Base-by-base conservation (phyloP, 169 alveolate genomes). In the Eimeria tenella region DNA sequence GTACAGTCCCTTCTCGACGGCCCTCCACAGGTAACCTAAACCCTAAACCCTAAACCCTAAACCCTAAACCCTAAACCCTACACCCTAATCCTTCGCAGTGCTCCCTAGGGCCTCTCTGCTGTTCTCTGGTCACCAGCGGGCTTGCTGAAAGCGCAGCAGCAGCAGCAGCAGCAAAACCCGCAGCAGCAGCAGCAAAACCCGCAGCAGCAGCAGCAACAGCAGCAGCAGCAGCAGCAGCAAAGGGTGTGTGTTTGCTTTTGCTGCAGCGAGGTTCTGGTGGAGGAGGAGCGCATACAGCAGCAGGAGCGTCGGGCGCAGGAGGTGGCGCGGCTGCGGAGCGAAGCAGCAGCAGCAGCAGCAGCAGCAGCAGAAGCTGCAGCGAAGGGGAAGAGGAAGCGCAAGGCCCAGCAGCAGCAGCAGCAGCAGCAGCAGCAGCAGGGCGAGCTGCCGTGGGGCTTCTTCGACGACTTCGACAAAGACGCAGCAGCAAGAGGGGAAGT, bases 311-410 rank as follows among this genome's bases (percentile, higher is more conserved):
- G 87, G 3, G 87, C 87, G 11, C 31, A 77, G 49, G 87, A 77
- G 68, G 87, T 19, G 68, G 87, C 87, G 19, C 42, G 52, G 87
- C 70, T 77, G 68, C 87, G 87, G 19, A 77, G 87, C 21, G 87
- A 77, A 19, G 87, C 87, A 77, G 87, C 87, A 77, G 87, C 87
- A 77, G 87, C 87, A 53, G 58, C 87, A 23, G 87, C 87, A 50
- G 87, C 87, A 50, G 87, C 19, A 15, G 83, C 83, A 7, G 83
- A 52, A 70, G 86, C 86, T 75, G 86, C 62, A 31, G 86, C 62
- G 3, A 25, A 63, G 10, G 87, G 87, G 11, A 77, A 77, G 68
- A 6, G 68, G 49, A 49, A 50, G 21, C 87, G 87, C 7, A 77
- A 77, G 50, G 87, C 17, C 13, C 70, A 49, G 68, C 87, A 77